Conservation (phyloP, 2,329 filamentous ascomycete species). For the Hysterium pulicare region DNA sequence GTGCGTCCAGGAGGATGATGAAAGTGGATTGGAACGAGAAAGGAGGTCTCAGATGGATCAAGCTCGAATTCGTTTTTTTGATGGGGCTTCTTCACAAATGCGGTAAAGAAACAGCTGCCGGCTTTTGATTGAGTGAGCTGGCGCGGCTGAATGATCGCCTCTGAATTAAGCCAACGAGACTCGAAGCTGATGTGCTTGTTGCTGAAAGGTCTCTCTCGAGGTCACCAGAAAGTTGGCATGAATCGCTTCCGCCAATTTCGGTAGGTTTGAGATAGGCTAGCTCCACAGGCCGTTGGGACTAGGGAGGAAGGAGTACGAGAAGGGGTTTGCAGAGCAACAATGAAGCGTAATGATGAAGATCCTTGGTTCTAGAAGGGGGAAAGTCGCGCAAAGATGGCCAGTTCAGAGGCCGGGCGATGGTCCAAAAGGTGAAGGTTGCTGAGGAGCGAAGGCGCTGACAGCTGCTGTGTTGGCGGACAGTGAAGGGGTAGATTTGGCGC, state of each 20-base stretch:
- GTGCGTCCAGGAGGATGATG: constrained; percentile 32
- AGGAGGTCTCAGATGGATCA: constrained; percentile 20
- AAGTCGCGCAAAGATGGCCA: neutral
- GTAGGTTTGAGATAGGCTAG: constrained; percentile 20
- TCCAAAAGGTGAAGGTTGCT: neutral
- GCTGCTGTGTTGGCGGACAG: constrained; percentile 3
- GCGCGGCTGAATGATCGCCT: constrained; percentile 17
- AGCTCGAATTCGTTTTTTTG: constrained; percentile 7
- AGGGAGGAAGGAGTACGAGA: constrained; percentile 28
- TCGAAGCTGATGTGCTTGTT: constrained; percentile 23
- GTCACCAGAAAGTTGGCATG: constrained; percentile 26
- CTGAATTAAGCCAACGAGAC: constrained; percentile 12
- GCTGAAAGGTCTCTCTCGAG: constrained; percentile 22
- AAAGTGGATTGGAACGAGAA: constrained; percentile 30
- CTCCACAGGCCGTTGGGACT: constrained; percentile 30
- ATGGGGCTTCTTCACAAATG: constrained; percentile 11
- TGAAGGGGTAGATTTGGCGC: neutral
- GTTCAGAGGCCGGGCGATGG: neutral
- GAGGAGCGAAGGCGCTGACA: neutral
- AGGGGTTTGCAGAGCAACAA: neutral
- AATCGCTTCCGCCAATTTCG: constrained; percentile 32
- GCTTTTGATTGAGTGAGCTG: constrained; percentile 21
- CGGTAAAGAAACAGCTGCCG: too few relatives aligned
- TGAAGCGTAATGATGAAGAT: neutral
- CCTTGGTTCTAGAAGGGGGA: neutral